phyloP scores from a whole-genome alignment of 163 green algal species.

The Volvox carteri region DNA sequence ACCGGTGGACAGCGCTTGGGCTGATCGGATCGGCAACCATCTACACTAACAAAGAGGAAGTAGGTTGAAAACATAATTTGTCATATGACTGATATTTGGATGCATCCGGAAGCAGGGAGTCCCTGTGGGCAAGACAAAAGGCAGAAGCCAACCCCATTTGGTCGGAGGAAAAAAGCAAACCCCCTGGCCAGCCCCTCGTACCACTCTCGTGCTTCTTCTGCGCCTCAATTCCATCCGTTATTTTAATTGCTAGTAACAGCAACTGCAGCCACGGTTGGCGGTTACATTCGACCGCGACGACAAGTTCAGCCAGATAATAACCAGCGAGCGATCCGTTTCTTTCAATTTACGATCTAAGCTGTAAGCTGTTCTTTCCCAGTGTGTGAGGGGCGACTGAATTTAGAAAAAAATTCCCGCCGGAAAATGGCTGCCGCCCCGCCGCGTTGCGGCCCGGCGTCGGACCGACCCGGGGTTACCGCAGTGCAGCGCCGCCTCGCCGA shows the following conservation, averaged over 20 bases:
- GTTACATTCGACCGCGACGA: too few species aligned
- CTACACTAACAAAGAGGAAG: not conserved
- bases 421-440: not conserved
- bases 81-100: not conserved
- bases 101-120: not conserved
- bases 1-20: too few species aligned
- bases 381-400: not conserved
- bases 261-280: too few species aligned
- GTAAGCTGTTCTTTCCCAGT: not conserved
- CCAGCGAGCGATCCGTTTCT: too few species aligned
- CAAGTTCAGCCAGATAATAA: not conserved
- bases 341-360: not conserved
- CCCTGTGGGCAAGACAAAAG: not conserved
- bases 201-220: too few species aligned
- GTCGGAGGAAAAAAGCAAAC: too few species aligned
- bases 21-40: too few species aligned
- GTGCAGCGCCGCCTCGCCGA: not conserved
- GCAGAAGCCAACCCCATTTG: not conserved
- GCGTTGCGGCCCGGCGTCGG: not conserved
- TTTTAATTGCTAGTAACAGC: too few species aligned
- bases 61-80: not conserved
- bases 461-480: not conserved
- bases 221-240: too few species aligned
- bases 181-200: too few species aligned
- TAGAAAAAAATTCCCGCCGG: not conserved